Evolutionary conservation across 106 monocot species (phyloP).

Genomic region (Acanthochlamys bracteata): DNA sequence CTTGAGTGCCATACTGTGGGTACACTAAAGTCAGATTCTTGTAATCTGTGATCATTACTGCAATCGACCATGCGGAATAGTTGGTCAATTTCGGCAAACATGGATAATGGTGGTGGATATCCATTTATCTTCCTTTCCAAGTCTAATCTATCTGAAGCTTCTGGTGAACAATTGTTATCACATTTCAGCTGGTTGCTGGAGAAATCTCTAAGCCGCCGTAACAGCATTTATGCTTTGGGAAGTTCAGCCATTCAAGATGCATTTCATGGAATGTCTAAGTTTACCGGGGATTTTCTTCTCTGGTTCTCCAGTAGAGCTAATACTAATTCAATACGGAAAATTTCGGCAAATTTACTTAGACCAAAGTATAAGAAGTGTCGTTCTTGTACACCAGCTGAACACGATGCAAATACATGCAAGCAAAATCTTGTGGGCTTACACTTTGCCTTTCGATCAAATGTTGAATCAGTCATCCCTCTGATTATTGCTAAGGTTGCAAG

Average conservation of each 20-base stretch:
- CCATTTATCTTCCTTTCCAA: constrained; percentile 28
- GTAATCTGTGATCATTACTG: too few species aligned
- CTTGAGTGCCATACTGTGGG: too few species aligned
- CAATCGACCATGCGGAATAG: constrained; percentile 24
- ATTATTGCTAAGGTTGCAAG: constrained; percentile 40
- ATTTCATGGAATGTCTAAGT: constrained; percentile 52
- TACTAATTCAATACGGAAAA: constrained; percentile 23
- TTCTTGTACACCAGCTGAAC: constrained; percentile 25
- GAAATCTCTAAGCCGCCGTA: constrained; percentile 32
- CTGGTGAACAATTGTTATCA: constrained; percentile 41
- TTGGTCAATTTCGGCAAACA: constrained; percentile 31
- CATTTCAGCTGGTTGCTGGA: constrained; percentile 51
- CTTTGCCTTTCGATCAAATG: constrained; percentile 27
- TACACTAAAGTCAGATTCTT: too few species aligned
- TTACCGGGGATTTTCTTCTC: constrained; percentile 55
- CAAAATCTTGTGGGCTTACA: constrained; percentile 26
- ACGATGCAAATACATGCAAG: constrained; percentile 11
- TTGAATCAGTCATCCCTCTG: constrained; percentile 19
- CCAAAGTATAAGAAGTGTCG: constrained; percentile 16
- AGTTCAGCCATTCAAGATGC: constrained; percentile 52
- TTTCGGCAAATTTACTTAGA: constrained; percentile 9
- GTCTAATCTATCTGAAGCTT: constrained; percentile 36
- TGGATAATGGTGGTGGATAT: constrained; percentile 30
- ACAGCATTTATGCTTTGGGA: constrained; percentile 42
- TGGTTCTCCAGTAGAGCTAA: constrained; percentile 55